Evolutionary conservation across 352 stramenopile species (phyloP), one percentile per base, ranked within the genome.

Genomic region (Phytophthora melonis): DNA sequence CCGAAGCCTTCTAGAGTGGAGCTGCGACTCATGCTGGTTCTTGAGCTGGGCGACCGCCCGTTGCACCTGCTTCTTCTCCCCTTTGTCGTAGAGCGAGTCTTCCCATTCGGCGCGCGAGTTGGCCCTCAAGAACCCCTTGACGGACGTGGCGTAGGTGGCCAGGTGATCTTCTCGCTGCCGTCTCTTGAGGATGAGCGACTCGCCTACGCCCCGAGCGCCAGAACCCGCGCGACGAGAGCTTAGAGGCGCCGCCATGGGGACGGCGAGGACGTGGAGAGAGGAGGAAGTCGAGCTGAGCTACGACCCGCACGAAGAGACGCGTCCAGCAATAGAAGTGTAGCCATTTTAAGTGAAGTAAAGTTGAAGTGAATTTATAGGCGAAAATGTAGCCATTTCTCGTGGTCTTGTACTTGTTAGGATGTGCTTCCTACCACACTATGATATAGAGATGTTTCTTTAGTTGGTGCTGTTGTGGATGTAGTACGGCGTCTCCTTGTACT

Each of bases 41-140:
- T 89, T 90, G 25, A 95, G 70, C n/a, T 73, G 79, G 8, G 56
- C 36, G 14, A 88, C 68, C 23, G 79, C 74, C 25, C 78, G 76
- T 41, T 88, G 76, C 18, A 92, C 70, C 23, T 91, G 72, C 18
- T 77, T 80, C 21, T n/a, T 59, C 23, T 93, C 82, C 1, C 79
- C 65, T 64, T 92, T 92, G 5, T 80, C 68, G 16, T 88, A 72
- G 9, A 93, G 73, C 41, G 83, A 76, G 47, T 91, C 81, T 55
- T 95, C 88, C 88, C 88, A 95, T 19, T 93, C 83, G 6, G 88
- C 88, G 7, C 88, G 84, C 18, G 82, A 63, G 68, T 92, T 87
- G 57, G 88, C 72, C 36, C 81, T 82, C 13, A 57, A 63, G 16
- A 90, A 66, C 0, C 78, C 83, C 50, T 86, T 81, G 62, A 93